These are phyloP conservation scores for Teunomyces kruisii DNA, from an alignment of 805 yeast genomes.

Conservation along the genomic window DNA sequence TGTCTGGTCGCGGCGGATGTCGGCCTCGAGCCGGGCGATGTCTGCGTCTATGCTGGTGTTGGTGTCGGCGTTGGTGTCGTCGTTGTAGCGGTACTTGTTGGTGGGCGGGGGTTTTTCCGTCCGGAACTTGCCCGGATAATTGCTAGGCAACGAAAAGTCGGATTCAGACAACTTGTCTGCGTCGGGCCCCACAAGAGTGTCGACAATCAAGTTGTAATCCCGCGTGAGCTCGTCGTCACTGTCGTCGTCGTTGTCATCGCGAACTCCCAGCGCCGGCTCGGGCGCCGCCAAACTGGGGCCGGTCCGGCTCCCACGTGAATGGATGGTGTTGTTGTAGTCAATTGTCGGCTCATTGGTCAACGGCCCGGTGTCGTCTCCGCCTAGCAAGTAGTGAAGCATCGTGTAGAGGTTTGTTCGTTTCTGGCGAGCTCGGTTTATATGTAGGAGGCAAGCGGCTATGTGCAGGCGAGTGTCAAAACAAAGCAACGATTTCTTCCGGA, in stretches of 20 bases:
- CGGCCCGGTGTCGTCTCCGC: constrained; percentile 15
- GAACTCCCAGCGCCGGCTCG: constrained; percentile 4
- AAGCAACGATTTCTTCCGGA: too few relatives aligned
- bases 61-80: too few relatives aligned
- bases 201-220: constrained; percentile 9
- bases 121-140: constrained; percentile 21
- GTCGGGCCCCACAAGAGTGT: constrained; percentile 5
- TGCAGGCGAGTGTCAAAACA: too few relatives aligned
- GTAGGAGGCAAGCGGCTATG: neutral
- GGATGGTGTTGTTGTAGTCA: constrained; percentile 30
- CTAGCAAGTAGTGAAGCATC: constrained; percentile 13
- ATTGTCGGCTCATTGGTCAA: constrained; percentile 35
- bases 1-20: constrained; percentile 20
- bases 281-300: neutral
- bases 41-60: constrained; percentile 1
- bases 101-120: neutral
- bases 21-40: neutral
- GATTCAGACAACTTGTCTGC: neutral
- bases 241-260: constrained; percentile 6
- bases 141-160: constrained; percentile 14
- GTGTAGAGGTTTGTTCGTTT: neutral
- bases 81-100: neutral
- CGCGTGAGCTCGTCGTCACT: constrained; percentile 12
- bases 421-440: neutral
- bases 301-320: neutral